Evolutionary conservation across 2,329 filamentous ascomycete genomes (phyloP), one percentile per base, ranked within the genome.

Genomic region (Neofusicoccum umdonicola): DNA sequence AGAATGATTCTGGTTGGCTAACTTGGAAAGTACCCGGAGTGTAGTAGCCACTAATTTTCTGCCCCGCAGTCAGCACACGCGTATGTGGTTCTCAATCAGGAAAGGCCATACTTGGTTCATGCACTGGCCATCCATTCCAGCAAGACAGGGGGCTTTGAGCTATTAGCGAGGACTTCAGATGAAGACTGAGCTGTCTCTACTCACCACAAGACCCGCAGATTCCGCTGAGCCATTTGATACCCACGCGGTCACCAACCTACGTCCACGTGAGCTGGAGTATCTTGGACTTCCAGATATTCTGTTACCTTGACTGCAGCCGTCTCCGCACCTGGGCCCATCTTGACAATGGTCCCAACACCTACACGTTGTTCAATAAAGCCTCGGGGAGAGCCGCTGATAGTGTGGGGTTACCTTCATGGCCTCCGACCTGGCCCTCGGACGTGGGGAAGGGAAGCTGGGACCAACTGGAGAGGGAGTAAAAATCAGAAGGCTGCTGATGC

Each of bases 171-270:
- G 22, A 9, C 15, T 3, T n/a, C 15, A 39, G 4, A 15, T 41
- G 11, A 11, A 4, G 12, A 50, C 3, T 31, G 17, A 31, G 8
- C 9, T 22, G 19, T 15, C 9, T 31, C n/a, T 27, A 73, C 75
- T 68, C 62, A 76, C 75, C 13, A 70, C 74, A 78, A 0, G 67
- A 66, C 54, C 73, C 82, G 72, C 87, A 90, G 31, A 84, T 83
- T 37, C 77, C 82, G 15, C 84, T 78, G 65, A 89, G 78, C 87
- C 87, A 90, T 75, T 91, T 91, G 72, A 91, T 85, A 13, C 89
- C 89, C 8, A 91, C 89, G 7, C 88, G 81, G 69, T 90, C 85
- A 4, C 88, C 88, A n/a, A 90, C 19, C 61, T 63, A 39, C n/a
- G 8, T 7, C 5, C 1, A n/a, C 34, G n/a, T 63, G 17, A 56